These are phyloP conservation scores for Labyrinthula sp. DNA, from an alignment of 352 stramenopile genomes.

Conservation along the genomic window DNA sequence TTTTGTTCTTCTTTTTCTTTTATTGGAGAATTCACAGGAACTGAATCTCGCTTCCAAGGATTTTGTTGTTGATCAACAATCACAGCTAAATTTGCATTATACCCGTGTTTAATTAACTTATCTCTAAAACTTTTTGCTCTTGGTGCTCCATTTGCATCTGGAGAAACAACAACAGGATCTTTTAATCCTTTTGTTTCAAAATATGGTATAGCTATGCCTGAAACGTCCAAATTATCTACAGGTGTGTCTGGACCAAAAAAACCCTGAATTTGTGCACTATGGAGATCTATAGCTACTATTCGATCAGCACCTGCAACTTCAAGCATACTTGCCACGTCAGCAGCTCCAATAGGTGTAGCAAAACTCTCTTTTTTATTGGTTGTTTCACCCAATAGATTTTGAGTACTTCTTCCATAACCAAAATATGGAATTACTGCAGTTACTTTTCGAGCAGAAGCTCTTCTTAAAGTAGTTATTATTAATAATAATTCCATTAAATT, in stretches of 20 bases:
- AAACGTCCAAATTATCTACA: constrained; percentile 71
- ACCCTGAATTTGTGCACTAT: constrained; percentile 53
- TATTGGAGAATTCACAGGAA: constrained; percentile 2
- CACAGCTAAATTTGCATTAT: constrained; percentile 20
- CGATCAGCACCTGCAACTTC: constrained; percentile 75
- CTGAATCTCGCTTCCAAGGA: constrained; percentile 5
- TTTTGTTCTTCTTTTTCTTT: constrained; percentile 15
- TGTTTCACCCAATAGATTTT: constrained; percentile 15
- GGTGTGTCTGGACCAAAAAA: constrained; percentile 68
- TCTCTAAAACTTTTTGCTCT: constrained; percentile 23
- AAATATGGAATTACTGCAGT: constrained; percentile 63
- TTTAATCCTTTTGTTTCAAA: constrained; percentile 54
- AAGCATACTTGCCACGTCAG: constrained; percentile 57
- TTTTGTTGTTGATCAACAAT: constrained; percentile 24
- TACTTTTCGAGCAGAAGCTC: constrained; percentile 46
- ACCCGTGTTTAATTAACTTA: constrained; percentile 26
- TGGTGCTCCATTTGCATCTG: constrained; percentile 40
- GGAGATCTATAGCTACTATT: constrained; percentile 70
- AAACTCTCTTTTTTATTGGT: no score
- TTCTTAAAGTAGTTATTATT: constrained; percentile 39
- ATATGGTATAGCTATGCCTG: constrained; percentile 65
- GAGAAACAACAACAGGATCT: constrained; percentile 54
- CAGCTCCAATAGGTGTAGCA: constrained; percentile 26
- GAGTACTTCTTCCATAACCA: constrained; percentile 40
- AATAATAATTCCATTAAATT: constrained; percentile 56